Evolutionary conservation across 2,329 filamentous ascomycete genomes (phyloP).

Genomic region (Arthroderma uncinatum): DNA sequence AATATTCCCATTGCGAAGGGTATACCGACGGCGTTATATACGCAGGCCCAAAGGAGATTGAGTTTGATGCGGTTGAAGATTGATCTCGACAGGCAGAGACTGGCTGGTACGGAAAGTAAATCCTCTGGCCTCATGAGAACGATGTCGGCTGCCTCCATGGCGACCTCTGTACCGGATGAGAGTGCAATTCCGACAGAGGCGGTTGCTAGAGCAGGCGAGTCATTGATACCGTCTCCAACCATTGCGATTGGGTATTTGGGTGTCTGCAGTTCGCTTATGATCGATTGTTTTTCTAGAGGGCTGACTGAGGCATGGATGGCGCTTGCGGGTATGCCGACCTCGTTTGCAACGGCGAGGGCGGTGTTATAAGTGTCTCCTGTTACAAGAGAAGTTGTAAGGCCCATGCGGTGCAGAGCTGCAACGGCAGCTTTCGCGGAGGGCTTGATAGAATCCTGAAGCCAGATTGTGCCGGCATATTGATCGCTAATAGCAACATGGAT

Average conservation of each 20-base stretch:
- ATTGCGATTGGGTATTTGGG: slow-evolving; percentile 73
- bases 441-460: slow-evolving; percentile 84
- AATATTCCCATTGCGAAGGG: slow-evolving; percentile 97
- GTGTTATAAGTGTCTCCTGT: slow-evolving; percentile 84
- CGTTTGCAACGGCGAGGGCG: slow-evolving; percentile 68
- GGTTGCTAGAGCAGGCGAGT: slow-evolving; percentile 86
- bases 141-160: slow-evolving; percentile 92
- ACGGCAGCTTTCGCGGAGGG: slow-evolving; percentile 71
- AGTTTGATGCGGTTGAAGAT: slow-evolving; percentile 92
- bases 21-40: slow-evolving; percentile 83
- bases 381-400: slow-evolving; percentile 78
- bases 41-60: slow-evolving; percentile 83
- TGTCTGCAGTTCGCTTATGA: slow-evolving; percentile 65
- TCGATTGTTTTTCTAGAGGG: slow-evolving; percentile 80
- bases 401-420: slow-evolving; percentile 69
- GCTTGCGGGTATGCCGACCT: slow-evolving; percentile 65
- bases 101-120: slow-evolving; percentile 82
- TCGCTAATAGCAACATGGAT: slow-evolving; percentile 86
- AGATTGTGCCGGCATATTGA: slow-evolving; percentile 68
- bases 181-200: slow-evolving; percentile 91
- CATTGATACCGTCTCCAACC: slow-evolving; percentile 98
- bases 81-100: slow-evolving; percentile 65
- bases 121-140: slow-evolving; percentile 91
- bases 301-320: slow-evolving; percentile 80
- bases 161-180: slow-evolving; percentile 84